Evolutionary conservation across 108 stramenopile genomes (phyloP), one percentile per base, ranked within the genome.

Genomic region (Chaetoceros muelleri): DNA sequence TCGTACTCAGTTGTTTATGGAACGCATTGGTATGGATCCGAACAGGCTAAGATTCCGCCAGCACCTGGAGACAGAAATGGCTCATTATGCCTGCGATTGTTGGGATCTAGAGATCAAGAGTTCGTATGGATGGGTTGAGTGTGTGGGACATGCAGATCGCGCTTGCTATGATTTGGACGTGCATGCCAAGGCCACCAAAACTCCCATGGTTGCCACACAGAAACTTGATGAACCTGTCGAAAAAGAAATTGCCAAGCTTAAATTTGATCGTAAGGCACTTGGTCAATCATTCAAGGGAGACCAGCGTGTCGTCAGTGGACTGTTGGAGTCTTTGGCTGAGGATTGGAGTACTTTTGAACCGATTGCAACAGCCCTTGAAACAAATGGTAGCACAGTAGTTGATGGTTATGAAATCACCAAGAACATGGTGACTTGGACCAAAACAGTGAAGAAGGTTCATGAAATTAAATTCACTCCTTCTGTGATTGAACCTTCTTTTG

Each of bases 121-220:
- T 20, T 81, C 85, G 26, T 96, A 96, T 70, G 99, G 99, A 45
- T 99, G 99, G 99, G 88, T 96, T 17, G 99, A 99, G 65, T 99
- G 99, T 65, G 99, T 98, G 21, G 99, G 99, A 24, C 99, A 99
- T 73, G 99, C 99, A 3, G 99, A 99, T 76, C 89, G 99, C 62
- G 90, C 96, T 13, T 97, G 96, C 63, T 99, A 98, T 67, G 99
- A 99, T 73, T 78, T 99, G 53, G 82, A 84, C 62, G 92, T 95
- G 30, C 99, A 99, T 64, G 65, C 90, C 23, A 90, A 94, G 74
- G 94, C 93, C 19, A 95, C 96, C 48, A 95, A 95, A 47, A 96
- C 94, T 16, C 72, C 91, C 24, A 83, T 98, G 87, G 72, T 92
- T 24, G 99, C 99, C 45, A 90, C 90, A 1, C 61, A 79, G 57